Evolutionary conservation across 208 protist species (phyloP), one percentile per base, ranked within the genome.

Genomic region (Wallacemonas sp.): DNA sequence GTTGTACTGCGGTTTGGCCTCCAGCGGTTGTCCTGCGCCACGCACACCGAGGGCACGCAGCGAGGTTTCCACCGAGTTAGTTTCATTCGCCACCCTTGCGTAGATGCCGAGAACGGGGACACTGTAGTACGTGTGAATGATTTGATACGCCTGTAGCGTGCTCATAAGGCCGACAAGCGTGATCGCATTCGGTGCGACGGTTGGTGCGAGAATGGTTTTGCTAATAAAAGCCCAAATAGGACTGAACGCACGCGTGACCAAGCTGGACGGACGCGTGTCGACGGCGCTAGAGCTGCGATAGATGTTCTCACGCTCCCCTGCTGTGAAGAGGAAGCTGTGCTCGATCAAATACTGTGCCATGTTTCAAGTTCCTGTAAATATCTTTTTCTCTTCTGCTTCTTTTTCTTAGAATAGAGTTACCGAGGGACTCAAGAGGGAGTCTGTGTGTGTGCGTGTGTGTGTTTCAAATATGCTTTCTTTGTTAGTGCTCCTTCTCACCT

Each of bases 101-200:
- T 58, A 15, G 51, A 56, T 1, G 24, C 30, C 24, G 6, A 49
- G 27, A 0, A 42, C 6, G 17, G 41, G 19, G 4, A 39, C 62
- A 28, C 62, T 39, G 59, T 89, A 91, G 70, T 95, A 92, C 17
- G 82, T 83, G 69, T 64, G 75, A 60, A 91, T 82, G 49, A 97
- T 77, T 60, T 97, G 88, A 38, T 90, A 94, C 17, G 88, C 88
- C 62, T 97, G 91, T 62, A 97, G 74, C 17, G 75, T 81, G 65
- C 80, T 84, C 17, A 97, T 66, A 4, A 94, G 59, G 1, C 91
- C 93, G 4, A 72, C 79, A 24, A 96, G 54, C 19, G 93, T 95
- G 73, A 97, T 91, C 19, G 92, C 80, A 61, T 97, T 97, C 6
- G 93, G 93, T 1, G 93, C 93, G 15, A 97, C 88, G n/a, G 75